Conservation (phyloP, 345 rosid genomes). For the Clarkia xantiana region DNA sequence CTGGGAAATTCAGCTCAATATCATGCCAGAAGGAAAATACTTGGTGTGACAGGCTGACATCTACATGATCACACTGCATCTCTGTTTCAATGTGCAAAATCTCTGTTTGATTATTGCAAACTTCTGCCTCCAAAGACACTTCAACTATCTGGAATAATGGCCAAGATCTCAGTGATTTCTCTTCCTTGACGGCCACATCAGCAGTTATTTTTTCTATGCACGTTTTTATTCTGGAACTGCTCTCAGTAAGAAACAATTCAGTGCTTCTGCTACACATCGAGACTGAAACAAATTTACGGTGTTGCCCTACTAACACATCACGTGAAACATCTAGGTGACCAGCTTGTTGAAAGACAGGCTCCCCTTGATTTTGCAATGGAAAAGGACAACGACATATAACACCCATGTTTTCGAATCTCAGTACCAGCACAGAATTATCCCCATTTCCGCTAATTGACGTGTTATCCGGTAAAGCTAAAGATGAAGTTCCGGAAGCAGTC, state of each 20-base stretch:
- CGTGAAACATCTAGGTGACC: constrained; percentile 16
- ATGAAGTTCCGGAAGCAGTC: constrained; percentile 16
- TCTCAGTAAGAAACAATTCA: constrained; percentile 27
- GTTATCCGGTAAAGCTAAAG: constrained; percentile 13
- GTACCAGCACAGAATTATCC: constrained; percentile 11
- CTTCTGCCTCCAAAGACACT: constrained; percentile 29
- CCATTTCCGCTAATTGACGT: constrained; percentile 14
- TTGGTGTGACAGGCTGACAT: constrained; percentile 53
- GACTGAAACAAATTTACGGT: constrained; percentile 32
- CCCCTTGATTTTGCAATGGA: constrained; percentile 16
- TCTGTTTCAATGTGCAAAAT: constrained; percentile 18
- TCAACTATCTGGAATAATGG: constrained; percentile 52
- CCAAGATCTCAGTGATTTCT: constrained; percentile 26
- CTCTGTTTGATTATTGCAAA: constrained; percentile 22
- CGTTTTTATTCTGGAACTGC: constrained; percentile 33
- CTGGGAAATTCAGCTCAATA: constrained; percentile 33
- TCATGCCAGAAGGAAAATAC: constrained; percentile 56
- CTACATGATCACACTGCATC: constrained; percentile 42
- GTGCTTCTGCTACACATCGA: constrained; percentile 27
- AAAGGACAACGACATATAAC: constrained; percentile 43
- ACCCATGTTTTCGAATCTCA: constrained; percentile 48
- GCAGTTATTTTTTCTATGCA: constrained; percentile 38
- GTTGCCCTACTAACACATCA: constrained; percentile 17
- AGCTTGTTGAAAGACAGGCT: constrained; percentile 16
- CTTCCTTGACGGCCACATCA: constrained; percentile 21